Conservation (phyloP, 352 stramenopile genomes). For the Aphanomyces euteiches region DNA sequence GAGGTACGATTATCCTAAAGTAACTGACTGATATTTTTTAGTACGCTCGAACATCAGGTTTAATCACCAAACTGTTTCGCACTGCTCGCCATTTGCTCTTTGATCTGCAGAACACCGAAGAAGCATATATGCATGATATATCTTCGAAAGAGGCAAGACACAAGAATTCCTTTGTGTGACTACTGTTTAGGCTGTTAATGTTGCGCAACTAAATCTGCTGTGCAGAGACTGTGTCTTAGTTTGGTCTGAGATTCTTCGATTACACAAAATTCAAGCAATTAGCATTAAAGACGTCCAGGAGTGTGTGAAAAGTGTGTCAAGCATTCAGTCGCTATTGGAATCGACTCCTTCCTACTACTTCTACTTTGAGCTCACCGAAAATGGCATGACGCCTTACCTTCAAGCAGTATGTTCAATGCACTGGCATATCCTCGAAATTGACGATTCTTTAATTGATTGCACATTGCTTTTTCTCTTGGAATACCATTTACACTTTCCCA, state of each 20-base stretch:
- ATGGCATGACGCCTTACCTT: slow-evolving; percentile 4
- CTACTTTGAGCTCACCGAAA: slow-evolving; percentile 23
- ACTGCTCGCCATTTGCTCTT: slow-evolving; percentile 2
- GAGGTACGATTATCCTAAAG: not conserved
- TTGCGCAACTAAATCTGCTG: not conserved
- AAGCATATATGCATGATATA: not conserved
- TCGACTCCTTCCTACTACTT: slow-evolving; percentile 22
- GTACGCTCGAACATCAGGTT: not conserved
- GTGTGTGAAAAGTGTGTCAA: not conserved
- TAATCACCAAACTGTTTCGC: not conserved
- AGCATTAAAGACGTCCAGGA: not conserved
- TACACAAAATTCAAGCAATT: slow-evolving; percentile 9
- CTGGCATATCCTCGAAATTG: not conserved
- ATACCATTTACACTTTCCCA: slow-evolving; percentile 13
- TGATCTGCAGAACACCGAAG: slow-evolving; percentile 19
- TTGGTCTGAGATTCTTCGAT: not conserved
- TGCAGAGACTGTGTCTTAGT: not conserved
- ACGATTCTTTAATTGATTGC: not conserved
- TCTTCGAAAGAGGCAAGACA: not conserved
- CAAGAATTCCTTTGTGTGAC: not conserved
- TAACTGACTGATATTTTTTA: slow-evolving; percentile 13
- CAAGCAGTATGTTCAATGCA: not conserved
- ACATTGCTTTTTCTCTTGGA: slow-evolving; percentile 11
- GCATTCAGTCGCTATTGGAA: not conserved
- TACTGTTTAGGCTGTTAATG: not conserved